phyloP scores from a whole-genome alignment of 352 stramenopile genomes.

The Phytopythium vexans region DNA sequence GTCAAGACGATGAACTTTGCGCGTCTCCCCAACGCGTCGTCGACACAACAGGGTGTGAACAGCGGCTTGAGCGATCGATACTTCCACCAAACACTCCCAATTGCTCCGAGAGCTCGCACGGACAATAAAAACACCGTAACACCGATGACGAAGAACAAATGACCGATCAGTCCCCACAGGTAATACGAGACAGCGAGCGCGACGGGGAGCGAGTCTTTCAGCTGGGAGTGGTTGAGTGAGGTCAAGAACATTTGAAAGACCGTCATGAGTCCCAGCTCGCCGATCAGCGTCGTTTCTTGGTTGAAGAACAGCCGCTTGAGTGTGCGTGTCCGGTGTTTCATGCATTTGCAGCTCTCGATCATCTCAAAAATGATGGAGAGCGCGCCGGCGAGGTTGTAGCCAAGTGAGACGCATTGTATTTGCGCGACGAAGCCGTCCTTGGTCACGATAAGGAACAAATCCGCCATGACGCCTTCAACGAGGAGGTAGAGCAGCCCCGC shows the following conservation, averaged over 20 bases:
- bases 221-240: conserved; percentile 9
- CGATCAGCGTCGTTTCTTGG: conserved; percentile 17
- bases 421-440: conserved; percentile 13
- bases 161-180: conserved; percentile 20
- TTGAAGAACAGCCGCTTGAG: conserved; percentile 17
- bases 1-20: conserved; percentile 13
- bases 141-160: conserved; percentile 6
- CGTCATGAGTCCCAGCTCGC: conserved; percentile 8
- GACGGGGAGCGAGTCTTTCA: conserved; percentile 5
- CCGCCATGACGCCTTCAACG: conserved; percentile 21
- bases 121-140: not conserved
- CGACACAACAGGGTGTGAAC: conserved; percentile 16
- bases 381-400: conserved; percentile 22
- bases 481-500: conserved; percentile 16
- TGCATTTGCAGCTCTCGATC: conserved; percentile 11
- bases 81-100: conserved; percentile 6
- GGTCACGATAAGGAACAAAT: conserved; percentile 25
- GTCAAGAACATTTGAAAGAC: conserved; percentile 14
- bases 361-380: conserved; percentile 23
- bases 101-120: conserved; percentile 8
- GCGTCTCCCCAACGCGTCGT: conserved; percentile 12
- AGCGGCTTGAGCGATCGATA: conserved; percentile 8
- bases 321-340: conserved; percentile 1
- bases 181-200: conserved; percentile 20
- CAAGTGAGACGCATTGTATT: conserved; percentile 22